Percentiles rank a stretch among this genome's conserved stretches.
Conservation (phyloP, 345 rosid genomes). For the Hevea brasiliensis region DNA sequence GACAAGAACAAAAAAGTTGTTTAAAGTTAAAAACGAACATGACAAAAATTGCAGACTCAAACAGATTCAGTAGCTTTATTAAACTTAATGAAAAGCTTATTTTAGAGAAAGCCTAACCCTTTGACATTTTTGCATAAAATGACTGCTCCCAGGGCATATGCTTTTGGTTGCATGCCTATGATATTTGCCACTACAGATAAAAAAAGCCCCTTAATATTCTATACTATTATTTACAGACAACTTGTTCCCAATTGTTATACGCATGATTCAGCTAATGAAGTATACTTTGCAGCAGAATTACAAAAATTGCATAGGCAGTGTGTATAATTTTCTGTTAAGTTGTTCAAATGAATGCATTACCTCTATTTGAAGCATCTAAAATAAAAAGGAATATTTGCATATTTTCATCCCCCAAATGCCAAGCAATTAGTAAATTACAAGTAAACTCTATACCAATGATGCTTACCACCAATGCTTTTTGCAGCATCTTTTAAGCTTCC, state of each 20-base stretch:
- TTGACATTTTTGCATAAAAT: too few relatives aligned
- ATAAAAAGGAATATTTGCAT: not conserved
- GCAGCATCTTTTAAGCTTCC: constrained; percentile 97
- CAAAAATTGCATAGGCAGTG: not conserved
- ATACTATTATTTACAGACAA: not conserved
- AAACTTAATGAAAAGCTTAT: not conserved
- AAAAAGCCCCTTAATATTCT: not conserved
- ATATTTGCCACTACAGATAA: not conserved
- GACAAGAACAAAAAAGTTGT: constrained; percentile 4
- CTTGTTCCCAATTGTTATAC: not conserved
- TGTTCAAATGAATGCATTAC: not conserved
- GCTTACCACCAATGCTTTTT: constrained; percentile 83
- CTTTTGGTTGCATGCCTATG: not conserved
- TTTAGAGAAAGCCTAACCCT: not conserved
- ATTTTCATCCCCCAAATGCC: not conserved
- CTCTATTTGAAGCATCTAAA: not conserved
- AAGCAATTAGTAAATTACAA: not conserved
- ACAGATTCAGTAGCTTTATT: not conserved
- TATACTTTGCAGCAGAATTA: not conserved
- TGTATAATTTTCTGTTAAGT: not conserved
- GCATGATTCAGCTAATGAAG: not conserved
- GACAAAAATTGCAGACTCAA: not conserved
- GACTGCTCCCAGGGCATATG: too few relatives aligned
- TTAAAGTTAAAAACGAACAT: constrained; percentile 11
- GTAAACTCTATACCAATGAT: not conserved